phyloP scores from a whole-genome alignment of 192 early-diverging fungal genomes.

The Coemansia brasiliensis region DNA sequence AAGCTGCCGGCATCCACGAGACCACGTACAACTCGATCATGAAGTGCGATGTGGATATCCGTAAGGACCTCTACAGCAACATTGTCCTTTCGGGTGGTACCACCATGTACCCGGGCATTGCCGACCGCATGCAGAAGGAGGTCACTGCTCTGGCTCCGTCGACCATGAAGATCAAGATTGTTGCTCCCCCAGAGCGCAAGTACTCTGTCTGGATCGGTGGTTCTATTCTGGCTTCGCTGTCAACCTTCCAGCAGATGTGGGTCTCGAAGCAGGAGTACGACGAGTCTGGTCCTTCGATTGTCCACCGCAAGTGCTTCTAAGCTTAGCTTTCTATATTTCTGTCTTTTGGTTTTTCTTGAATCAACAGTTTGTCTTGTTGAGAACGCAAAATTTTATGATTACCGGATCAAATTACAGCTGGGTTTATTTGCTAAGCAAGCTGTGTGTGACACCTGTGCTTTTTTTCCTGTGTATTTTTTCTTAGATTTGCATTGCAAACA shows the following conservation, averaged over 20 bases:
- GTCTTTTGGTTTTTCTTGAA: background rate
- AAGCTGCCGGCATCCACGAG: conserved; percentile 93
- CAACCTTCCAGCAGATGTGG: conserved; percentile 99
- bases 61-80: conserved; percentile 94
- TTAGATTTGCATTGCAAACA: no score
- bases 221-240: conserved; percentile 94
- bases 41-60: conserved; percentile 97
- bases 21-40: conserved; percentile 96
- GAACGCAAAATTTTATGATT: no score
- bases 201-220: conserved; percentile 99
- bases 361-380: no score
- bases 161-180: conserved; percentile 97
- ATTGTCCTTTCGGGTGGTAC: conserved; percentile 96
- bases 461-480: no score
- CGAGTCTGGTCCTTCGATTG: conserved; percentile 95
- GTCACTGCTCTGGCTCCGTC: conserved; percentile 93
- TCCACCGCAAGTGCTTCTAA: conserved; percentile 98
- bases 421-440: no score
- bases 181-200: conserved; percentile 97
- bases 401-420: no score
- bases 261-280: conserved; percentile 98
- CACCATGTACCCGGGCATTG: conserved; percentile 97
- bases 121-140: conserved; percentile 97
- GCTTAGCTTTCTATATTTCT: background rate
- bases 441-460: no score